Evolutionary conservation across 257 asterid species (phyloP).

Genomic region (Solanum appendiculatum): DNA sequence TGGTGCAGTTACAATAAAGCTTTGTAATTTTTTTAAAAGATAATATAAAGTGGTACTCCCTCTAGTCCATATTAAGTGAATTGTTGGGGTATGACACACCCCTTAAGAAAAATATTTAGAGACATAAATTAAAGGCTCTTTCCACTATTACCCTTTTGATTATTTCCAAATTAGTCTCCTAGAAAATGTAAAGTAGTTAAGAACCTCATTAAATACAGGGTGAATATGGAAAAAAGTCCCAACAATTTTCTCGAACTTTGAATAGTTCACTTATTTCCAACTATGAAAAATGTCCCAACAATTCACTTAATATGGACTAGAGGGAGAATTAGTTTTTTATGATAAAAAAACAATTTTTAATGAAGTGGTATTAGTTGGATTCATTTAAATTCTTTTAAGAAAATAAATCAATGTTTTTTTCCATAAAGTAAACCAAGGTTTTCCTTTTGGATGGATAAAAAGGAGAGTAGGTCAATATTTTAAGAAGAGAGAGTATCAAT

Average conservation of each 20-base stretch:
- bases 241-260: not conserved
- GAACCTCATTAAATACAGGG: not conserved
- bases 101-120: not conserved
- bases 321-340: not conserved
- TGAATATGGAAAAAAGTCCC: not conserved
- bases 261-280: not conserved
- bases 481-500: not conserved
- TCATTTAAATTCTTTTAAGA: not conserved
- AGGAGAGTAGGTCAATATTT: not conserved
- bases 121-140: not conserved
- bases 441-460: not conserved
- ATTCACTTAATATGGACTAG: not conserved
- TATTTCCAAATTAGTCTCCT: not conserved
- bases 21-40: not conserved
- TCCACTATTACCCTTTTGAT: not conserved
- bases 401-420: not conserved
- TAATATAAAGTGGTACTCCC: not conserved
- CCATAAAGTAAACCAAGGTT: not conserved
- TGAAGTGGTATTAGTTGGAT: not conserved
- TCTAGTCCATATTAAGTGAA: not conserved
- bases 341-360: not conserved
- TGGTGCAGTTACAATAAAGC: not conserved
- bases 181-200: not conserved
- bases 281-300: not conserved
- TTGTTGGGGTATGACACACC: not conserved